Conservation (phyloP, 1,284 basidiomycete species). For the Xerocomus cyaneibrunnescens region DNA sequence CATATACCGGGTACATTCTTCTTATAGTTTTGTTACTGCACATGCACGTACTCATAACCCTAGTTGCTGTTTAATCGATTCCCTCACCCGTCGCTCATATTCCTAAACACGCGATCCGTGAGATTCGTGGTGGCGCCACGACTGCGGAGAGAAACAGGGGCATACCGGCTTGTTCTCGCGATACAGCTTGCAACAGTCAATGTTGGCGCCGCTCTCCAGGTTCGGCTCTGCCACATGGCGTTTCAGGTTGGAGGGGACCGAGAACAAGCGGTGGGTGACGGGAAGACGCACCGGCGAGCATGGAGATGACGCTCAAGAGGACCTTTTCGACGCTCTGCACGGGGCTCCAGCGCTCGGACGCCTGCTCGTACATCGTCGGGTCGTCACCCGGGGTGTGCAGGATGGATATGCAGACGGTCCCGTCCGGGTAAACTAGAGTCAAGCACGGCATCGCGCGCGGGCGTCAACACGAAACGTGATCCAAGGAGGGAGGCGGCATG, state of each 20-base stretch:
- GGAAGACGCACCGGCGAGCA: conserved; percentile 96
- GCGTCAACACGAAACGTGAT: too few species aligned
- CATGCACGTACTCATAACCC: conserved; percentile 48
- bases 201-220: conserved; percentile 96
- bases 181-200: conserved; percentile 96
- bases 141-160: neutral
- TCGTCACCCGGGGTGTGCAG: conserved; percentile 97
- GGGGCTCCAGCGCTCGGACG: conserved; percentile 97
- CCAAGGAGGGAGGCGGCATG: neutral
- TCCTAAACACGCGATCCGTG: conserved; percentile 41
- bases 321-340: conserved; percentile 98
- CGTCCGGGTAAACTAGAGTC: conserved; percentile 75
- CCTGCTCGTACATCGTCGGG: conserved; percentile 87
- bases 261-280: too few species aligned
- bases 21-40: conserved; percentile 21
- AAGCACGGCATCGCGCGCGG: too few species aligned
- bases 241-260: too few species aligned
- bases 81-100: conserved; percentile 70
- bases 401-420: conserved; percentile 98
- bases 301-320: conserved; percentile 91
- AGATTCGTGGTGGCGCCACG: neutral
- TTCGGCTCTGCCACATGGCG: conserved; percentile 77
- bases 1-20: conserved; percentile 11
- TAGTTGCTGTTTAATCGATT: conserved; percentile 70
- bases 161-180: conserved; percentile 72